Base-by-base conservation (phyloP, 1,139 yeast genomes). In the Hemisphaericaspora lyxosophila region DNA sequence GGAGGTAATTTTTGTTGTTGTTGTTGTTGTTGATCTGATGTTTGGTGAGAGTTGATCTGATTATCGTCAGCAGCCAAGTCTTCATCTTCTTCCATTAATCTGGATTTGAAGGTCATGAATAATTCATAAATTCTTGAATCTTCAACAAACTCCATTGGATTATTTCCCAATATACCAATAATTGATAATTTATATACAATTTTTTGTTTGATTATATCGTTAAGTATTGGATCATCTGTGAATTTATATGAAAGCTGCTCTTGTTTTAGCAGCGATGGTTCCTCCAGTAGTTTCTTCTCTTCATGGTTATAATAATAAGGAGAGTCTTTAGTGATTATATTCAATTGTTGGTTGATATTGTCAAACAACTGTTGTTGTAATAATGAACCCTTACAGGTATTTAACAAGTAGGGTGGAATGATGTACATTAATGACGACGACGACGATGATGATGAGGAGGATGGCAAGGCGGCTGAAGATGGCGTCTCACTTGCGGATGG, bases 401-500 rank as follows among this genome's bases (percentile, higher is more conserved):
- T 54, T 22, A 70, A 62, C 29, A 71, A 52, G 46, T 71, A 71
- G 3, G 76, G 77, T 2, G 77, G 77, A 25, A 71, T 66, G 15
- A 67, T 56, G 47, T 69, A 67, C 22, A 59, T 51, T 32, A 54
- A 43, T 23, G 42, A 28, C 3, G 33, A 13, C 13, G 29, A 26
- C 15, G 6, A 23, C 22, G 15, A 5, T 26, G 29, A 23, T 23
- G 34, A 29, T 11, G 33, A 19, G n/a, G 22, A 6, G 5, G 25
- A 4, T 13, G 31, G n/a, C n/a, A n/a, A n/a, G n/a, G n/a, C n/a
- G n/a, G n/a, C n/a, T n/a, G n/a, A n/a, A n/a, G n/a, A n/a, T n/a
- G n/a, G n/a, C n/a, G n/a, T n/a, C n/a, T n/a, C n/a, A n/a, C n/a
- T 12, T 7, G 22, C 20, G 4, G 29, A 14, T 15, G 19, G 16